These are phyloP conservation scores for Kluyveromyces sp. DNA, from an alignment of 1,139 yeast species.

Conservation along the genomic window DNA sequence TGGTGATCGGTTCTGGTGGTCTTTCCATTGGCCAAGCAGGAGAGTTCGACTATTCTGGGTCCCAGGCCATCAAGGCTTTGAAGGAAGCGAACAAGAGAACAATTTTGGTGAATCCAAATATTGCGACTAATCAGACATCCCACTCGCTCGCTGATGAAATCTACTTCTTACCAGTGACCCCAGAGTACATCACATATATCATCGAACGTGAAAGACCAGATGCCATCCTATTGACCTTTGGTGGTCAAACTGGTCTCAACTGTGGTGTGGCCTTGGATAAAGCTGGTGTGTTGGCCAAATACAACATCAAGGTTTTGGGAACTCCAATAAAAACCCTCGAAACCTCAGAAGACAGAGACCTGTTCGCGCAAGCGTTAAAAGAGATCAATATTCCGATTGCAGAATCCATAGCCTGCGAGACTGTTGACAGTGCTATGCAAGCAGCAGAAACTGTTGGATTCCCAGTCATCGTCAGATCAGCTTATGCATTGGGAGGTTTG, in stretches of 20 bases:
- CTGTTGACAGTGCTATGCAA: slow-evolving; percentile 81
- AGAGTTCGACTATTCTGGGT: slow-evolving; percentile 96
- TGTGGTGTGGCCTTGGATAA: slow-evolving; percentile 93
- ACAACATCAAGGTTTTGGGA: slow-evolving; percentile 89
- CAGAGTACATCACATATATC: slow-evolving; percentile 89
- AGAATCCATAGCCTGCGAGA: slow-evolving; percentile 89
- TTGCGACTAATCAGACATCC: slow-evolving; percentile 96
- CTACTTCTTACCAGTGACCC: slow-evolving; percentile 91
- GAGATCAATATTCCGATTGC: slow-evolving; percentile 95
- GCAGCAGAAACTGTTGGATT: slow-evolving; percentile 88
- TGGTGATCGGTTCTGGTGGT: slow-evolving; percentile 97
- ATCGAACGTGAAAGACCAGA: slow-evolving; percentile 95
- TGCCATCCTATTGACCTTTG: slow-evolving; percentile 90
- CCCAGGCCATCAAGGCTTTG: slow-evolving; percentile 94
- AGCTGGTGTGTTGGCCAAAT: slow-evolving; percentile 87
- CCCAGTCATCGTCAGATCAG: slow-evolving; percentile 96
- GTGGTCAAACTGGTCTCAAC: slow-evolving; percentile 96
- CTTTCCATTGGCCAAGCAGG: slow-evolving; percentile 98
- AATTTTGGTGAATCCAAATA: slow-evolving; percentile 89
- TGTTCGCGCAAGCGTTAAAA: slow-evolving; percentile 88
- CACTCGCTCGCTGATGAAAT: slow-evolving; percentile 93
- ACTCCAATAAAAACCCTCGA: slow-evolving; percentile 93
- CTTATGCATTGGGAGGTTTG: slow-evolving; percentile 94
- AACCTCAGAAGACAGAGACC: slow-evolving; percentile 95
- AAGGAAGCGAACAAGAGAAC: slow-evolving; percentile 83